A percentile compares a stretch with the other conserved stretches of the same genome.
Conservation (phyloP, 106 monocot genomes). For the Platanthera guangdongensis region DNA sequence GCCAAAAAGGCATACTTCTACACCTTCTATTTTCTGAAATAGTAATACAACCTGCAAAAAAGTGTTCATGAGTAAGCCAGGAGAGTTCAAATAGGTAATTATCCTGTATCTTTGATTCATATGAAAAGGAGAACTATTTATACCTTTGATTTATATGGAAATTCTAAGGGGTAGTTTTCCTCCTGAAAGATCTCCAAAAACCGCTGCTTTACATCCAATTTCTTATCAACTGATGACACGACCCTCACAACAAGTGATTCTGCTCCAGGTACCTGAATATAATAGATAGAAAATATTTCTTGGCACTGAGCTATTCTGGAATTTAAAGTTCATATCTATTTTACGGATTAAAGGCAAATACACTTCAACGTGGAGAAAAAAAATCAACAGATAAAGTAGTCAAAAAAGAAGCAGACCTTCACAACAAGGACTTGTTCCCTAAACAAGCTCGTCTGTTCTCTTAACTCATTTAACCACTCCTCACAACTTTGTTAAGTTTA, state of each 20-base stretch:
- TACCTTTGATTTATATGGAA: conserved; percentile 98
- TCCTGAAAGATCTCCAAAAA: conserved; percentile 99
- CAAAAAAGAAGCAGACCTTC: neutral
- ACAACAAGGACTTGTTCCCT: too few relatives aligned
- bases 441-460: too few relatives aligned
- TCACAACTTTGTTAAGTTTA: too few relatives aligned
- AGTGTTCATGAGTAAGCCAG: neutral
- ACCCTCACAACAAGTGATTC: conserved; percentile 95
- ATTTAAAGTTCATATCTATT: neutral
- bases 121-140: neutral
- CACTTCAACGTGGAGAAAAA: neutral
- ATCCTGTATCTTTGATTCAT: neutral
- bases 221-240: conserved; percentile 98
- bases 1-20: conserved; percentile 98
- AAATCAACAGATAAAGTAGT: neutral
- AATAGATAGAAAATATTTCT: neutral
- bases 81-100: neutral
- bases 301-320: neutral
- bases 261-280: conserved; percentile 68
- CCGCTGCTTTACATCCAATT: conserved; percentile 86
- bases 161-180: conserved; percentile 92
- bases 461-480: too few relatives aligned
- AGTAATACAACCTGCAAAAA: conserved; percentile 76
- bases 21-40: conserved; percentile 99
- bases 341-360: neutral